phyloP scores from a whole-genome alignment of 352 stramenopile species.

The Pythium monospermum region DNA sequence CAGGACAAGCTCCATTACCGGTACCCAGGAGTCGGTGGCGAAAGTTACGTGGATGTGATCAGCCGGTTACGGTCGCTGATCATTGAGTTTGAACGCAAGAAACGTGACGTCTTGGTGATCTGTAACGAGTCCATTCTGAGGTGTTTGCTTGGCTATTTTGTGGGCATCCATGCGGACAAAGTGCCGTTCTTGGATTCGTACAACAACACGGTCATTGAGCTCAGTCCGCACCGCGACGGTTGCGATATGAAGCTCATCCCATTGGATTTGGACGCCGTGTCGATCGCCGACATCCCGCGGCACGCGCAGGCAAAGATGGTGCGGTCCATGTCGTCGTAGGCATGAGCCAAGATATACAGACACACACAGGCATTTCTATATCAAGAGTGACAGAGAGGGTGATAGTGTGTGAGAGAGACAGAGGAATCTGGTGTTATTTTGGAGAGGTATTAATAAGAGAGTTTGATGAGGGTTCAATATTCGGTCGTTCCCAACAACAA shows the following conservation, averaged over 20 bases:
- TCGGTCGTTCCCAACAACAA: too few species aligned
- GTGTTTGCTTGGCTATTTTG: slow-evolving; percentile 79
- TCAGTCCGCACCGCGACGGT: slow-evolving; percentile 76
- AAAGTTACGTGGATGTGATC: slow-evolving; percentile 94
- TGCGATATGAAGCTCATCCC: slow-evolving; percentile 82
- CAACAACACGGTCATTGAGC: slow-evolving; percentile 66
- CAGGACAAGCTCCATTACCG: slow-evolving; percentile 91
- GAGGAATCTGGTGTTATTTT: too few species aligned
- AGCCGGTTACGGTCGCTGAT: slow-evolving; percentile 88
- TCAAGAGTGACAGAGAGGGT: too few species aligned
- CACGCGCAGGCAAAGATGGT: background rate
- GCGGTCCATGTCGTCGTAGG: slow-evolving; percentile 19
- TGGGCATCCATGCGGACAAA: slow-evolving; percentile 61
- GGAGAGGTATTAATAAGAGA: too few species aligned
- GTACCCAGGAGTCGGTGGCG: slow-evolving; percentile 85
- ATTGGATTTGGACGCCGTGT: slow-evolving; percentile 33
- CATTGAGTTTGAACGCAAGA: slow-evolving; percentile 90
- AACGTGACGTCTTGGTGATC: slow-evolving; percentile 83
- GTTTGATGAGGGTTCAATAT: too few species aligned
- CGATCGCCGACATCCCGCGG: slow-evolving; percentile 2
- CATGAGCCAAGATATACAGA: too few species aligned
- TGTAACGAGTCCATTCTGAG: slow-evolving; percentile 76
- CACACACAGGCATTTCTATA: too few species aligned
- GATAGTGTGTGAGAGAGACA: too few species aligned
- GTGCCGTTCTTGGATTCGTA: slow-evolving; percentile 70